Conservation (phyloP, 1,139 yeast genomes). For the Geotrichum phurueaensis region DNA sequence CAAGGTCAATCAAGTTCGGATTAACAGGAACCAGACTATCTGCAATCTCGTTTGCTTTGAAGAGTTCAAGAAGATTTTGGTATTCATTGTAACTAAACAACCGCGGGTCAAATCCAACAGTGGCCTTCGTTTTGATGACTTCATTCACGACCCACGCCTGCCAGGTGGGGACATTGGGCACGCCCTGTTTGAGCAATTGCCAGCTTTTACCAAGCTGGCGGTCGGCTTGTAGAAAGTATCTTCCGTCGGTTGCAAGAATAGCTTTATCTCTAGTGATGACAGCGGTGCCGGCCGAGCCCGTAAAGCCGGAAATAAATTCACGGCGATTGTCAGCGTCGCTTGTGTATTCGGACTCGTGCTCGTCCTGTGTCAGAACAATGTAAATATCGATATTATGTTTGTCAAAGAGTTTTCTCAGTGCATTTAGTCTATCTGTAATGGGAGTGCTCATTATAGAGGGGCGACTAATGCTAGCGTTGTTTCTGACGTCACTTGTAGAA, state of each 20-base stretch:
- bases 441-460: constrained; percentile 13
- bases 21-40: constrained; percentile 50
- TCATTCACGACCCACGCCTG: constrained; percentile 64
- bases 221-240: constrained; percentile 87
- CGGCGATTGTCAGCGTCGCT: constrained; percentile 76
- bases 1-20: constrained; percentile 65
- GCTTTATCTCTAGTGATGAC: constrained; percentile 71
- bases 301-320: constrained; percentile 71
- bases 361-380: constrained; percentile 86
- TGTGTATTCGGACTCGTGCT: constrained; percentile 89
- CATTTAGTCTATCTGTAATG: constrained; percentile 39
- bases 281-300: constrained; percentile 95
- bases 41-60: constrained; percentile 28
- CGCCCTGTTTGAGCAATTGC: constrained; percentile 79
- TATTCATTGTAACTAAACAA: constrained; percentile 53
- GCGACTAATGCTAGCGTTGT: neutral
- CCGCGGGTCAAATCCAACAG: constrained; percentile 61
- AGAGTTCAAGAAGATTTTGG: constrained; percentile 33
- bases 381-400: constrained; percentile 65
- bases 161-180: constrained; percentile 73
- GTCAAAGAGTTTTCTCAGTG: constrained; percentile 62
- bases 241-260: constrained; percentile 85
- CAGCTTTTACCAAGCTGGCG: constrained; percentile 81
- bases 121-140: constrained; percentile 31
- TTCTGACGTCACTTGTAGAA: neutral